Evolutionary conservation across 2,329 filamentous ascomycete genomes (phyloP).

Genomic region (Elsinoe perseae): DNA sequence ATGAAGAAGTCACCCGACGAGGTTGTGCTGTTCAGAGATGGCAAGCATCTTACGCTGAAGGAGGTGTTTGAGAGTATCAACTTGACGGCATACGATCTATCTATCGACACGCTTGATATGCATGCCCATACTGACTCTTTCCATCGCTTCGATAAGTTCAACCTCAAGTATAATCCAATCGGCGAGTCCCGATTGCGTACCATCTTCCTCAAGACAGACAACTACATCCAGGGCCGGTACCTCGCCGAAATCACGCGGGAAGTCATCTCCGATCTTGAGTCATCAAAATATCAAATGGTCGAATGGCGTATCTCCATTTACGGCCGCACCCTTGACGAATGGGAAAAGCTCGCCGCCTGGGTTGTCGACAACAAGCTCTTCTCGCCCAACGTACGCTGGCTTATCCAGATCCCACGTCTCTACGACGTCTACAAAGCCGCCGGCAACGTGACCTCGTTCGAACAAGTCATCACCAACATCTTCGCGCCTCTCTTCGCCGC

Average conservation of each 20-base stretch:
- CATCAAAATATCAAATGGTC: constrained; percentile 99
- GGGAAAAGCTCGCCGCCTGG: constrained; percentile 97
- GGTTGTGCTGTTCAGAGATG: constrained; percentile 84
- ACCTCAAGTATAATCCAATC: constrained; percentile 96
- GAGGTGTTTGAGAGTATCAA: constrained; percentile 98
- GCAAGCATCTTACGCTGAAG: constrained; percentile 78
- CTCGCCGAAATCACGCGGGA: constrained; percentile 96
- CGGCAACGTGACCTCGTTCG: constrained; percentile 78
- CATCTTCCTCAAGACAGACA: constrained; percentile 99
- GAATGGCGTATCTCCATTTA: constrained; percentile 99
- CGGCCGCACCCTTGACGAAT: constrained; percentile 83
- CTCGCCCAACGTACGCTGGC: constrained; percentile 94
- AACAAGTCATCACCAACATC: constrained; percentile 82
- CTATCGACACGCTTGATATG: constrained; percentile 98
- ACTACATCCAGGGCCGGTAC: constrained; percentile 92
- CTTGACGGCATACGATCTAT: constrained; percentile 91
- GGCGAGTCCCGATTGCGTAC: constrained; percentile 90
- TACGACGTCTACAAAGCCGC: constrained; percentile 94
- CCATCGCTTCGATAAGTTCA: constrained; percentile 99
- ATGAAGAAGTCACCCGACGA: constrained; percentile 98
- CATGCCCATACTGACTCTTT: constrained; percentile 98
- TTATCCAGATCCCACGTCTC: constrained; percentile 88
- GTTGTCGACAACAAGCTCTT: constrained; percentile 97
- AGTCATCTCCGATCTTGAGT: constrained; percentile 92
- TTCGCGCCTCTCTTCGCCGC: constrained; percentile 94